phyloP scores from a whole-genome alignment of 2,329 filamentous ascomycete species.

The Xylaria polymorpha region DNA sequence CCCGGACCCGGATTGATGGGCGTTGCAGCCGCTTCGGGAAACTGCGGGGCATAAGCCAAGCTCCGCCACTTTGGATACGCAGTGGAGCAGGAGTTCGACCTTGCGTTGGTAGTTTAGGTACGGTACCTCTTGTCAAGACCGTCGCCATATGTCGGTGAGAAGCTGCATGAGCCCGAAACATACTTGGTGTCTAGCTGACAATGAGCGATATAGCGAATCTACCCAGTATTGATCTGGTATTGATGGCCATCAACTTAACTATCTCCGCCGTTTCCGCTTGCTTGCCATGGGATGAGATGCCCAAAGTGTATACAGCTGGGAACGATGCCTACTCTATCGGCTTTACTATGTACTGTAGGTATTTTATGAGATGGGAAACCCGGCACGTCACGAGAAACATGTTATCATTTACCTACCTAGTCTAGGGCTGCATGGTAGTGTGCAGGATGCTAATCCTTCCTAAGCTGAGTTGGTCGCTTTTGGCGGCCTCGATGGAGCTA shows the following conservation, averaged over 20 bases:
- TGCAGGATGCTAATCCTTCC: constrained; percentile 18
- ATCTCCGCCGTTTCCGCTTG: not conserved
- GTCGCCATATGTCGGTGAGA: not conserved
- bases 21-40: constrained; percentile 10
- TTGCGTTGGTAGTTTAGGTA: not conserved
- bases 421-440: not conserved
- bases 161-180: constrained; percentile 3
- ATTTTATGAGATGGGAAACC: not conserved
- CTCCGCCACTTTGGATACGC: constrained; percentile 30
- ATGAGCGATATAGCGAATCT: not conserved
- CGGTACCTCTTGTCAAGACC: not conserved
- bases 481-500: constrained; percentile 12
- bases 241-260: not conserved
- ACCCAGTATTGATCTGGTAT: not conserved
- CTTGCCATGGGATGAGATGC: not conserved
- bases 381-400: not conserved
- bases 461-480: not conserved
- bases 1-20: constrained; percentile 2
- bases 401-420: not conserved
- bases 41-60: constrained; percentile 4
- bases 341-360: not conserved
- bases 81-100: constrained; percentile 5
- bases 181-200: not conserved
- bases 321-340: not conserved
- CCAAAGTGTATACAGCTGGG: not conserved